Evolutionary conservation across 2,329 filamentous ascomycete genomes (phyloP).

Genomic region (Trichoderma oligosporum): DNA sequence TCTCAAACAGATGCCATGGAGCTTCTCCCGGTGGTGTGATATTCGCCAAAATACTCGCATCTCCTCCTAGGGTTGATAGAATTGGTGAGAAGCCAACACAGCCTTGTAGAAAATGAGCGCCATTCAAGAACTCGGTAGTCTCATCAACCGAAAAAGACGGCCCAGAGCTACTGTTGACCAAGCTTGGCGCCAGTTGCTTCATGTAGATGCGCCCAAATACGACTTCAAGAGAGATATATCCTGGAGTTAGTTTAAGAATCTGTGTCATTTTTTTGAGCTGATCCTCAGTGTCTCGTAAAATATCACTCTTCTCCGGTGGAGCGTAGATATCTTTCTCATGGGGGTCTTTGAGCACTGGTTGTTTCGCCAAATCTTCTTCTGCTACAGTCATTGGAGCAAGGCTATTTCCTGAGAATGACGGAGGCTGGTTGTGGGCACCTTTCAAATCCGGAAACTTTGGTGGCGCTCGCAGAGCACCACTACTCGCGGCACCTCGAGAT

Average conservation of each 20-base stretch:
- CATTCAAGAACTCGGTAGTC: constrained; percentile 20
- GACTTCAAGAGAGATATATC: constrained; percentile 26
- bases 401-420: no score
- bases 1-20: constrained; percentile 23
- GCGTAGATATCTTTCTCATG: not conserved
- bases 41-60: constrained; percentile 25
- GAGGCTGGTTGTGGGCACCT: not conserved
- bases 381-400: not conserved
- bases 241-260: constrained; percentile 26
- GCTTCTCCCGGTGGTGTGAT: constrained; percentile 18
- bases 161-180: constrained; percentile 24
- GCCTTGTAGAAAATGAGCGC: constrained; percentile 1
- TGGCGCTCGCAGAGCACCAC: not conserved
- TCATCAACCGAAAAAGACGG: constrained; percentile 21
- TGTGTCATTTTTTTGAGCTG: constrained; percentile 20
- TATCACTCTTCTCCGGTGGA: constrained; percentile 12
- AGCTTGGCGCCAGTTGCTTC: constrained; percentile 21
- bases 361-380: not conserved
- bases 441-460: not conserved
- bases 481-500: not conserved
- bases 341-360: not conserved
- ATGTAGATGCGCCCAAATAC: constrained; percentile 32
- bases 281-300: constrained; percentile 19
- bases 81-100: constrained; percentile 28
- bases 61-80: constrained; percentile 28